These are phyloP conservation scores for Syzygium syzygioides DNA, from an alignment of 441 rosid species.

Conservation along the genomic window DNA sequence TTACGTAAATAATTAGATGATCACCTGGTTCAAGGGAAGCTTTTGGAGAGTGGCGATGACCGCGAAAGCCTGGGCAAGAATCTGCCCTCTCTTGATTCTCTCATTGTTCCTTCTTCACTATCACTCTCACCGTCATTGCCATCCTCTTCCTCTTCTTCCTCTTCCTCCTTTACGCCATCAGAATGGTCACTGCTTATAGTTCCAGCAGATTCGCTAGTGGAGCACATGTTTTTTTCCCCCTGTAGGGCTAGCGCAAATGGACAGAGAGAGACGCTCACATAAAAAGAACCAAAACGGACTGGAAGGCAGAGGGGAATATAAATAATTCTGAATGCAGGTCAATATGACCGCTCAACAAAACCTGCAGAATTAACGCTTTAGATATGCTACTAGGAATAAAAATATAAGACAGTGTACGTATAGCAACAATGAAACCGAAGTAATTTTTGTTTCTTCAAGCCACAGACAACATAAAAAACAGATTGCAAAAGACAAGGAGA, in stretches of 20 bases:
- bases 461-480: not conserved
- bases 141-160: not conserved
- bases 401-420: not conserved
- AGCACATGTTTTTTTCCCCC: slow-evolving; percentile 1
- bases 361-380: not conserved
- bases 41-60: slow-evolving; percentile 14
- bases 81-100: slow-evolving; percentile 1
- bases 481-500: not conserved
- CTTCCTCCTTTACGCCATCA: not conserved
- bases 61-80: slow-evolving; percentile 16
- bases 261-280: not conserved
- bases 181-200: not conserved
- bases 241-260: not conserved
- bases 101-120: not conserved
- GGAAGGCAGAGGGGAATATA: not conserved
- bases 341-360: not conserved
- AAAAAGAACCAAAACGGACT: not conserved
- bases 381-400: too few relatives aligned
- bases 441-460: not conserved
- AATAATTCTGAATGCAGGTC: not conserved
- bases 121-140: not conserved
- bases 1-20: not conserved
- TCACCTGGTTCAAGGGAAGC: slow-evolving; percentile 37
- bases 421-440: not conserved
- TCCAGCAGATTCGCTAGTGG: not conserved